Base-by-base conservation (phyloP, 306 rosid species). In the Begonia fuchsioides region DNA sequence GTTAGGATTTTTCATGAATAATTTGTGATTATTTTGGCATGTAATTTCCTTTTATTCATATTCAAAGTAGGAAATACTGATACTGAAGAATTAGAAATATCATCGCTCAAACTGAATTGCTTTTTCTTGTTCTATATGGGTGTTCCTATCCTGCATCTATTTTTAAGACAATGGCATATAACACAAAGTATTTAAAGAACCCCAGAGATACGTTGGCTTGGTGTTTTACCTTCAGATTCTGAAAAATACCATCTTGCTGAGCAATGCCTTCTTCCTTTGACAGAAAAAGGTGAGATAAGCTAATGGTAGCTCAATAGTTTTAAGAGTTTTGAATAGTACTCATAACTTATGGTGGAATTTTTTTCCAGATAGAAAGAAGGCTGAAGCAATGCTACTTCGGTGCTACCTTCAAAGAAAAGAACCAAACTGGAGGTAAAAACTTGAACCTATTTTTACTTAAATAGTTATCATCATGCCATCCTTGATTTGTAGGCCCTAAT, bases 121-220 rank as follows among this genome's bases (percentile, higher is more conserved):
- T 26, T 32, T 39, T 40, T 0, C n/a, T n/a, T n/a, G n/a, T n/a
- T 53, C 13, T n/a, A 12, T 40, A 39, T 15, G 57, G 38, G 2
- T 15, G 18, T 15, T 15, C n/a, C 46, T 3, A 3, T 13, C 38
- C 13, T 15, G 44, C 43, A n/a, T 53, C 9, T 2, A 51, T 14
- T 56, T 64, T n/a, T 61, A 53, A 88, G 95, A 81, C 84, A 84
- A 67, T 90, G 92, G 95, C 95, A 17, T 81, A 78, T 45, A 93
- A 84, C 73, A 82, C 92, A 26, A 81, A 76, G 64, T 68, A 72
- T 67, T 81, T 81, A 49, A 76, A 76, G 55, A 59, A n/a, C 71
- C 56, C 95, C 93, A 0, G 79, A 84, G 71, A 66, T 81, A 60
- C 67, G 57, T 8, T 90, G 97, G 97, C 84, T 90, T 26, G 97